These are phyloP conservation scores for Cryphonectria parasitica DNA, from an alignment of 2,329 filamentous ascomycete genomes.

Conservation along the genomic window DNA sequence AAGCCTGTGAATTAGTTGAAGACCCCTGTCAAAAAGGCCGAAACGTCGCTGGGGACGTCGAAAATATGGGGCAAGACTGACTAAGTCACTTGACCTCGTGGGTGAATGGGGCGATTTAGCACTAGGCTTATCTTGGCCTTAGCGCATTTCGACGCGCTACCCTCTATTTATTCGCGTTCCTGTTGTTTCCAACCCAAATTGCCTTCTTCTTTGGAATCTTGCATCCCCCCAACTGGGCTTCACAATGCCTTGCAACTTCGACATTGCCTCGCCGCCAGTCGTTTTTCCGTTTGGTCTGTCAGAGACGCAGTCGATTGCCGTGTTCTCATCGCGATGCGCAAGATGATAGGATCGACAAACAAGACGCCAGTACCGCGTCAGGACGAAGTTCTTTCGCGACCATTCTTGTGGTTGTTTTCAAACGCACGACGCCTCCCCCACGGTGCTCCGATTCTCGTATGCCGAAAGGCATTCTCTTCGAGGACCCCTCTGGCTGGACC, in stretches of 20 bases:
- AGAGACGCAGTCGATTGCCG: constrained; percentile 37
- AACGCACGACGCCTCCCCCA: constrained; percentile 76
- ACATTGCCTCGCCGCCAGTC: constrained; percentile 26
- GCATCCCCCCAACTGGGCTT: constrained; percentile 28
- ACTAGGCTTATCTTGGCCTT: constrained; percentile 3
- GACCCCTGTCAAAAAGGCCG: neutral
- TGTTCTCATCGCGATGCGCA: constrained; percentile 41
- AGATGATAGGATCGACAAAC: constrained; percentile 29
- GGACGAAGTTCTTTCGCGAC: constrained; percentile 51
- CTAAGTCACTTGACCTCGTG: constrained; percentile 12
- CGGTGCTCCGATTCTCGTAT: constrained; percentile 78
- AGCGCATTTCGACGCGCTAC: constrained; percentile 25
- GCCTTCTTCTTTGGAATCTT: constrained; percentile 1
- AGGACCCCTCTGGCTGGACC: constrained; percentile 45
- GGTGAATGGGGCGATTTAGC: neutral
- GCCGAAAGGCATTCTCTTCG: constrained; percentile 67
- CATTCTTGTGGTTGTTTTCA: constrained; percentile 33
- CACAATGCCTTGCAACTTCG: constrained; percentile 35
- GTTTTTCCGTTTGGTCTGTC: constrained; percentile 33
- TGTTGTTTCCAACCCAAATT: neutral
- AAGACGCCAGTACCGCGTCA: constrained; percentile 32
- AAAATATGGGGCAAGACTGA: constrained; percentile 4
- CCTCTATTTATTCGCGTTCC: constrained; percentile 3
- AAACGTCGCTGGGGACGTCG: neutral
- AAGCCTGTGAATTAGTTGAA: neutral